Base-by-base conservation (phyloP, 1,139 yeast species). In the Zygoascus meyerae region DNA sequence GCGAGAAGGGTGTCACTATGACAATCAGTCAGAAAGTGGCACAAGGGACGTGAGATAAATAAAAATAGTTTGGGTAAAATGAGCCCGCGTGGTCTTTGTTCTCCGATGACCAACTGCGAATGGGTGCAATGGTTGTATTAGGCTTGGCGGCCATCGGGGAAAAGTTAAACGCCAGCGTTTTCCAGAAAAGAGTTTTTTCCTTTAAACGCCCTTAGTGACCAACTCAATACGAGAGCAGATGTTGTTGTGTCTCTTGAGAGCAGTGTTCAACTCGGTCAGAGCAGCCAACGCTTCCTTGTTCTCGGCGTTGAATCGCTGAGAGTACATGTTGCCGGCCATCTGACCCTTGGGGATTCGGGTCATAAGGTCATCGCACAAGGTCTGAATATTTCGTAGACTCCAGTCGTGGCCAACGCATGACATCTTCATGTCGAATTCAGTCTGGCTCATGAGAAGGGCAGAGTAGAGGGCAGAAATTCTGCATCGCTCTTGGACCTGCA, bases 331-430 rank as follows among this genome's bases (percentile, higher is more conserved):
- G 11, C 47, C 36, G 8, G 61, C 52, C 9, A 54, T 51, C 34
- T 47, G 47, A 18, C 59, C 56, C 44, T 54, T 45, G 15, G 65
- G 64, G n/a, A 58, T 40, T 38, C 59, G 58, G 41, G 46, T 42
- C 21, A 55, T 44, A 15, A 62, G 52, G 52, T 62, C 66, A 26
- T 59, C 57, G 28, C 59, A 58, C 21, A 62, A 47, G 17, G 60
- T 45, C 48, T 58, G 62, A 37, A 62, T 60, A 50, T 58, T 54
- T 34, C 59, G 51, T 40, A 62, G 50, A 15, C 60, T 50, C 66
- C 66, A 62, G 48, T 61, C 63, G 48, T 62, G 66, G 11, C 64
- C 62, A 2, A 64, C 65, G 34, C 56, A 52, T 9, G 53, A 44
- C 33, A 54, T 40, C 43, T 50, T 47, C 40, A 43, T 45, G 43